These are phyloP conservation scores for Talaromyces funiculosus DNA, from an alignment of 2,329 filamentous ascomycete genomes.

Conservation along the genomic window DNA sequence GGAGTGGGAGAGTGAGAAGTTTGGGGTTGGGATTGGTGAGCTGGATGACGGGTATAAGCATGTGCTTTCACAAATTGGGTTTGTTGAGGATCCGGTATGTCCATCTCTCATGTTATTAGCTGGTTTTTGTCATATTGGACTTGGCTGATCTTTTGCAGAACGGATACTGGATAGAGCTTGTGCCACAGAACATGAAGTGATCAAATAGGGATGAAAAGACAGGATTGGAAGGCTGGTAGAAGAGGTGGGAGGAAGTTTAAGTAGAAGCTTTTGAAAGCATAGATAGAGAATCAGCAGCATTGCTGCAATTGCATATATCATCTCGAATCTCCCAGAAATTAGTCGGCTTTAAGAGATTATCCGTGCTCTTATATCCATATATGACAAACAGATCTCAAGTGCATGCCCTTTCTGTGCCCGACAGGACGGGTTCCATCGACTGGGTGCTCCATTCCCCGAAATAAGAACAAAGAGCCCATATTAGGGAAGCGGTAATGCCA, in stretches of 20 bases:
- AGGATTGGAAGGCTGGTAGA: neutral
- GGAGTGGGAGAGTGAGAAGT: constrained; percentile 26
- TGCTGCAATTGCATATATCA: neutral
- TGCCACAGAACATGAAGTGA: constrained; percentile 1
- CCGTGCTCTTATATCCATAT: neutral
- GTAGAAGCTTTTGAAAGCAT: neutral
- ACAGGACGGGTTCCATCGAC: neutral
- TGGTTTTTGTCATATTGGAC: neutral
- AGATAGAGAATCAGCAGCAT: neutral
- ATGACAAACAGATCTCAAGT: neutral
- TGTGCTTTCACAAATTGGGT: constrained; percentile 33
- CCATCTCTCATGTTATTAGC: too few relatives aligned
- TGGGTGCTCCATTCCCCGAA: neutral
- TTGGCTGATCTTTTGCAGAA: neutral
- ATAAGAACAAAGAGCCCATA: neutral
- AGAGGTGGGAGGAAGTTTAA: neutral
- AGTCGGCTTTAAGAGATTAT: neutral
- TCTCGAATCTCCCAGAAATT: too few relatives aligned
- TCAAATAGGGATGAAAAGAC: neutral
- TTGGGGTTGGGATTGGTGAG: constrained; percentile 27
- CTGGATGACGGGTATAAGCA: constrained; percentile 31
- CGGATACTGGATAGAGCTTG: constrained; percentile 1
- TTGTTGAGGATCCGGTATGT: constrained; percentile 36
- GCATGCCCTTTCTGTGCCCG: neutral
- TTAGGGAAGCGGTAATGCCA: neutral